Conservation (phyloP, 2,329 filamentous ascomycete species). For the Xylariaceae sp. region DNA sequence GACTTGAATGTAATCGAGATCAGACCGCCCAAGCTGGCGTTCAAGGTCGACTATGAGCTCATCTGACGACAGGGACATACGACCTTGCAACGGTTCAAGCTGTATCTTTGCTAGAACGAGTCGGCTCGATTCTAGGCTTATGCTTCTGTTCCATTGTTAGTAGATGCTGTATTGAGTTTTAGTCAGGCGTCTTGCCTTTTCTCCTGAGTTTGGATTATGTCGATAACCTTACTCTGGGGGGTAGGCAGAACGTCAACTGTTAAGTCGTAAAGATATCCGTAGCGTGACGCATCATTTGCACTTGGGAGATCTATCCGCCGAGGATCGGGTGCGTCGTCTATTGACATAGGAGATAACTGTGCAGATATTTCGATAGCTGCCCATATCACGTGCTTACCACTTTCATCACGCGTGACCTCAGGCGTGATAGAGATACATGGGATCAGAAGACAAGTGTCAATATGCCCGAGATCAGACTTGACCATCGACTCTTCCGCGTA, state of each 20-base stretch:
- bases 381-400: constrained; percentile 39
- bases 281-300: constrained; percentile 26
- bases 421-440: constrained; percentile 43
- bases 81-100: constrained; percentile 5
- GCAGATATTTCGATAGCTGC: constrained; percentile 46
- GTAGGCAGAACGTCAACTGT: constrained; percentile 43
- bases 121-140: constrained; percentile 41
- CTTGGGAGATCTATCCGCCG: constrained; percentile 17
- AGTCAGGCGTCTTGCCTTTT: constrained; percentile 8
- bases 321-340: constrained; percentile 1
- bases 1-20: constrained; percentile 48
- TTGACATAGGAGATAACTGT: constrained; percentile 31
- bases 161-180: not conserved
- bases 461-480: constrained; percentile 12
- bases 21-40: constrained; percentile 47
- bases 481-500: constrained; percentile 20
- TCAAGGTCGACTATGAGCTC: constrained; percentile 58
- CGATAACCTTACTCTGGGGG: constrained; percentile 38
- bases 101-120: constrained; percentile 47
- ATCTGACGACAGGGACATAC: constrained; percentile 40
- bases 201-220: constrained; percentile 39
- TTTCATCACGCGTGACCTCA: constrained; percentile 34
- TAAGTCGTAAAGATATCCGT: constrained; percentile 48
- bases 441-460: constrained; percentile 34
- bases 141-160: constrained; percentile 31